These are phyloP conservation scores for Tricholoma sp. DNA, from an alignment of 768 basidiomycete genomes.

Conservation along the genomic window DNA sequence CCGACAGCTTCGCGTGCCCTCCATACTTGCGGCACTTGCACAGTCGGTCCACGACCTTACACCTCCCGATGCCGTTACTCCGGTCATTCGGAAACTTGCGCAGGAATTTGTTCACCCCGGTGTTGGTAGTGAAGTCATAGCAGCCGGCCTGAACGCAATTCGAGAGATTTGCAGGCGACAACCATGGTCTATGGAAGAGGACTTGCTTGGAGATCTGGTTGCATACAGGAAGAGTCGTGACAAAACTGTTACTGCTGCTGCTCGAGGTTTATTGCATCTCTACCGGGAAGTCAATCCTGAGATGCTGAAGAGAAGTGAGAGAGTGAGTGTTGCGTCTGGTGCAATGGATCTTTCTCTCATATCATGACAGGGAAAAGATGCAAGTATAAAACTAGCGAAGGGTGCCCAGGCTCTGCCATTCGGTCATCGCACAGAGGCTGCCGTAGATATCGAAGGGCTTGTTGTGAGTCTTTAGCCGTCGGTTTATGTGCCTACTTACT, in stretches of 20 bases:
- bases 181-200: slow-evolving; percentile 96
- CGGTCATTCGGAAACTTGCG: slow-evolving; percentile 87
- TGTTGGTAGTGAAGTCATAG: slow-evolving; percentile 90
- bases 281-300: slow-evolving; percentile 96
- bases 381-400: slow-evolving; percentile 65
- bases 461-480: slow-evolving; percentile 45
- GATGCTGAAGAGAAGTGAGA: slow-evolving; percentile 82
- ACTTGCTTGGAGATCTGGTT: slow-evolving; percentile 84
- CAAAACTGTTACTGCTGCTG: slow-evolving; percentile 87
- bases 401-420: slow-evolving; percentile 72
- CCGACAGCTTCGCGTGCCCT: slow-evolving; percentile 87
- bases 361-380: slow-evolving; percentile 77
- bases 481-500: neutral
- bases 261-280: slow-evolving; percentile 79
- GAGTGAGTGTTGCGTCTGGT: slow-evolving; percentile 41
- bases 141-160: slow-evolving; percentile 95
- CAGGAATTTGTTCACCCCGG: slow-evolving; percentile 97
- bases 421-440: slow-evolving; percentile 70
- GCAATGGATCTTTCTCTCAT: slow-evolving; percentile 8
- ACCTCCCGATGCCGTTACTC: slow-evolving; percentile 86
- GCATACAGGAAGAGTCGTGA: slow-evolving; percentile 95
- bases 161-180: slow-evolving; percentile 92
- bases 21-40: slow-evolving; percentile 90
- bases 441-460: slow-evolving; percentile 87
- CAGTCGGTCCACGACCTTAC: slow-evolving; percentile 95